Percentiles rank a stretch among this genome's conserved stretches.
phyloP scores from a whole-genome alignment of 805 yeast species.

The Schizosaccharomyces pombe region DNA sequence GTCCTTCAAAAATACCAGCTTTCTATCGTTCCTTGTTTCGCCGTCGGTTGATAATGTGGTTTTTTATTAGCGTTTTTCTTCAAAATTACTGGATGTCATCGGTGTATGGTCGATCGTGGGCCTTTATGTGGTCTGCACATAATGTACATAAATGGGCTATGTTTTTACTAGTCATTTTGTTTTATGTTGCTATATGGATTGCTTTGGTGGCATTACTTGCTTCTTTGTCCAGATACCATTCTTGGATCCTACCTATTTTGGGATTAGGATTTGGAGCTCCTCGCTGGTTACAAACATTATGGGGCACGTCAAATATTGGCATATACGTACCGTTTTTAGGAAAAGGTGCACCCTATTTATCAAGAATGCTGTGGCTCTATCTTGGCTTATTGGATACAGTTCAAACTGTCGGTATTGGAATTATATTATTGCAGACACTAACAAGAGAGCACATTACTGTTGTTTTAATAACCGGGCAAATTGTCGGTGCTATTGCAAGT shows the following conservation, averaged over 20 bases:
- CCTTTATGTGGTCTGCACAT: not conserved
- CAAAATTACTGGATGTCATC: slow-evolving; percentile 4
- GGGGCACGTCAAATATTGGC: slow-evolving; percentile 4
- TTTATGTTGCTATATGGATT: slow-evolving; percentile 1
- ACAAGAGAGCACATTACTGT: slow-evolving; percentile 1
- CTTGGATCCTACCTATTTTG: slow-evolving; percentile 2
- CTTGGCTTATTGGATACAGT: not conserved
- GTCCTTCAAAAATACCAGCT: slow-evolving; percentile 2
- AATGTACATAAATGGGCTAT: not conserved
- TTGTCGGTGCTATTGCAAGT: slow-evolving; percentile 2
- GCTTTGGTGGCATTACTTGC: not conserved
- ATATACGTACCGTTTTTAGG: not conserved
- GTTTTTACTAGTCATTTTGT: not conserved
- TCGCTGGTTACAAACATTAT: not conserved
- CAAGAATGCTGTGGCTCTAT: not conserved
- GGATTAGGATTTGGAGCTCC: slow-evolving; percentile 2
- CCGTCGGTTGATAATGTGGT: not conserved
- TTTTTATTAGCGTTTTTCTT: not conserved
- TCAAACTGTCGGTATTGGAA: slow-evolving; percentile 4
- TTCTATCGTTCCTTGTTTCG: slow-evolving; percentile 1
- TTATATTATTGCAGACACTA: slow-evolving; percentile 3
- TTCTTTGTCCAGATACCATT: not conserved
- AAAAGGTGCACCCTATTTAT: not conserved
- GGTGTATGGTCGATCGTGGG: slow-evolving; percentile 1
- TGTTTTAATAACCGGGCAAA: not conserved